Evolutionary conservation across 2,329 filamentous ascomycete species (phyloP), one percentile per base, ranked within the genome.

Genomic region (Paecilomyces fulvus): DNA sequence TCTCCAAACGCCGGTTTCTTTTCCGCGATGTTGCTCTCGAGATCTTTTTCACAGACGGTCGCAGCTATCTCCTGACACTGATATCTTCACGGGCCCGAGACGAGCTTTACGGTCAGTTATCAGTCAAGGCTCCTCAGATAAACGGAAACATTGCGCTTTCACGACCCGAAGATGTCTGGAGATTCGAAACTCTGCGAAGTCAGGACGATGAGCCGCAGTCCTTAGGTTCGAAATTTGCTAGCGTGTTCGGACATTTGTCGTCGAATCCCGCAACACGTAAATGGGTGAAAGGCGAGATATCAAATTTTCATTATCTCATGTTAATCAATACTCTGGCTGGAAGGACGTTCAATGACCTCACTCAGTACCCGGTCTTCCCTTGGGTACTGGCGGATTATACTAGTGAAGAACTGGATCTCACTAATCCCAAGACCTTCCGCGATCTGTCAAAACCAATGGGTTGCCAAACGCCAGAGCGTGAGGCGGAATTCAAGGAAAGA

Each of bases 281-380:
- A 70, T 99, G 94, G 94, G 83, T 94, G 58, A 88, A 86, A 68
- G 94, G 95, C 11, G 94, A 99, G 66, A 90, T 97, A 52, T 97
- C 92, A 12, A 99, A 99, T 71, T 99, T 99, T 66, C 91, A 97
- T 72, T 99, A 99, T 68, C 82, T 99, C 33, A 99, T 99, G 92
- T 85, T 96, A 58, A 86, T 99, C 67, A 99, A 99, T 68, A 97
- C 94, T 0, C 90, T 99, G 82, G 95, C 95, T 28, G 94, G 94
- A 2, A 82, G 94, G 54, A 97, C 94, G 0, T 99, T 99, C 77
- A 99, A 99, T 67, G 94, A 99, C 68, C 79, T 99, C 17, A 99
- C 94, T 0, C 95, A 99, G 66, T 99, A 99, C 66, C 94, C 94
- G 0, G 92, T 99, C 17, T 99, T 99, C 62, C 94, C 94, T 0